Evolutionary conservation across 2,329 filamentous ascomycete genomes (phyloP).

Genomic region (Piedraia hortae): DNA sequence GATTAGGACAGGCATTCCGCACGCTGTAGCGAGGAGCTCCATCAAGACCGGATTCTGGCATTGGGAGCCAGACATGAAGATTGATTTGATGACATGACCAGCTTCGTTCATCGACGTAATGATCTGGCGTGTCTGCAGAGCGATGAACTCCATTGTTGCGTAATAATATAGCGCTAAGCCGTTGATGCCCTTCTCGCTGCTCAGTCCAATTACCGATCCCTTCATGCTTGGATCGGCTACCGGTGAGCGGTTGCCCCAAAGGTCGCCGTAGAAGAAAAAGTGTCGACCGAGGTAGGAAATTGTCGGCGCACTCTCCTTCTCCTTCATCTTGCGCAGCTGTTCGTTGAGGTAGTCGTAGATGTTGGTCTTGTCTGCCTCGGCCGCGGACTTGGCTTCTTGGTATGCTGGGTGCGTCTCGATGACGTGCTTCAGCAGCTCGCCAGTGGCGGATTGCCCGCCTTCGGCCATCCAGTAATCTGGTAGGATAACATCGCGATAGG

Average conservation of each 20-base stretch:
- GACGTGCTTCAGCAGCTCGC: conserved; percentile 78
- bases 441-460: conserved; percentile 86
- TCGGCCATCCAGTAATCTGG: conserved; percentile 92
- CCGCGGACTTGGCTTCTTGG: conserved; percentile 48
- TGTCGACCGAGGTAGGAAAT: conserved; percentile 72
- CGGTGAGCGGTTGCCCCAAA: conserved; percentile 89
- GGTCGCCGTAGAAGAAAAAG: conserved; percentile 94
- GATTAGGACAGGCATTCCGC: conserved; percentile 76
- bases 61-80: conserved; percentile 97
- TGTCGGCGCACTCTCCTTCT: conserved; percentile 40
- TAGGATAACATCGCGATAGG: conserved; percentile 79
- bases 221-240: conserved; percentile 84
- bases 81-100: conserved; percentile 65
- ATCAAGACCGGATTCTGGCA: conserved; percentile 90
- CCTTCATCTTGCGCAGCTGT: conserved; percentile 50
- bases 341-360: conserved; percentile 89
- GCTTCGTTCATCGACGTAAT: conserved; percentile 77
- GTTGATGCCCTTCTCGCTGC: conserved; percentile 63
- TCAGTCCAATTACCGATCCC: conserved; percentile 64
- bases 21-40: conserved; percentile 69
- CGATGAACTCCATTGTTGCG: conserved; percentile 91
- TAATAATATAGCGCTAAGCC: conserved; percentile 83
- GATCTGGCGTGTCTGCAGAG: conserved; percentile 87
- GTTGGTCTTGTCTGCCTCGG: conserved; percentile 58
- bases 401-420: conserved; percentile 87